phyloP scores from a whole-genome alignment of 345 rosid species.

The Psidium friedrichsthalianum region DNA sequence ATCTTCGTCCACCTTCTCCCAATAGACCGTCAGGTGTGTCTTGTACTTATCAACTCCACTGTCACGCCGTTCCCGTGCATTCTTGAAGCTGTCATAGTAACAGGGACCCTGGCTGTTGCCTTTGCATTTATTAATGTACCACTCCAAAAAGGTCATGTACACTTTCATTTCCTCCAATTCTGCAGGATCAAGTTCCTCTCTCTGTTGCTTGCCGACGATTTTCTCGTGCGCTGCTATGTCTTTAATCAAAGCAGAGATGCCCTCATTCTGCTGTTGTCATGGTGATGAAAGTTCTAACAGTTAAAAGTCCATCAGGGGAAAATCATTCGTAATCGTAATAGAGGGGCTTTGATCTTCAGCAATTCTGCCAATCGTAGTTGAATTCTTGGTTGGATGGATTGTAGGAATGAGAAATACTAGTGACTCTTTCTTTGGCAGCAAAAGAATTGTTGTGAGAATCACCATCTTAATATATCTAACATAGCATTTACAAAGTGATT shows the following conservation, averaged over 20 bases:
- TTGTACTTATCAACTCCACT: neutral
- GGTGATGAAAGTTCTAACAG: neutral
- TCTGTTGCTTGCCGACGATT: neutral
- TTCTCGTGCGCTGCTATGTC: neutral
- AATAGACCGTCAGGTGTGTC: slow-evolving; percentile 22
- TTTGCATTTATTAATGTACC: slow-evolving; percentile 41
- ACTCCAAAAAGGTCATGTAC: slow-evolving; percentile 33
- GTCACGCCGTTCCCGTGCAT: neutral
- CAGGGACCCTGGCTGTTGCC: neutral
- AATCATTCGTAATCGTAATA: neutral
- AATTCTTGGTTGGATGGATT: no score
- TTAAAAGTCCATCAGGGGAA: neutral
- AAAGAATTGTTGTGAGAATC: no score
- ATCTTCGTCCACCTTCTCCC: slow-evolving; percentile 39
- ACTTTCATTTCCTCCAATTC: slow-evolving; percentile 29
- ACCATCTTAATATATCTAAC: no score
- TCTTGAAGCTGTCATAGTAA: slow-evolving; percentile 55
- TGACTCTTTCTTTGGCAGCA: no score
- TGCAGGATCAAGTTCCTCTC: slow-evolving; percentile 4
- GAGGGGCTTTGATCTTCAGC: neutral
- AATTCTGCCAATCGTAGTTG: neutral
- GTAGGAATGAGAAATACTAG: no score
- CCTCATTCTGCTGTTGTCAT: slow-evolving; percentile 13
- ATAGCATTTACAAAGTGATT: no score
- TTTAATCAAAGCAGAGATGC: neutral